These are phyloP conservation scores for Gentiana dahurica DNA, from an alignment of 257 asterid genomes.

Conservation along the genomic window DNA sequence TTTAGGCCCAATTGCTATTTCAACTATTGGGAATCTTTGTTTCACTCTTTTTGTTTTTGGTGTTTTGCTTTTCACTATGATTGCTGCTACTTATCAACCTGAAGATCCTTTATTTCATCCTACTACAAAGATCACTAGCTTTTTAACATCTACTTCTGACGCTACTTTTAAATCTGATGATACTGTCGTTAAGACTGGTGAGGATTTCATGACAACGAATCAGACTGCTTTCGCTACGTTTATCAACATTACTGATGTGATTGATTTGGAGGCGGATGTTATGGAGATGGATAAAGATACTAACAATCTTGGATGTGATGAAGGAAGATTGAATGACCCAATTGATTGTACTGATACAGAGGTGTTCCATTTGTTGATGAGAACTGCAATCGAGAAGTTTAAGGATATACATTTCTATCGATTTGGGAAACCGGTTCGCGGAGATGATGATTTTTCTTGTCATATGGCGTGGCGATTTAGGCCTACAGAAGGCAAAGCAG, in stretches of 20 bases:
- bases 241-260: constrained; percentile 78
- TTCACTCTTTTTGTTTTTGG: constrained; percentile 48
- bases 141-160: constrained; percentile 60
- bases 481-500: constrained; percentile 60
- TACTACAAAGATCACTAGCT: constrained; percentile 62
- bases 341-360: constrained; percentile 68
- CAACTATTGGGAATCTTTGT: constrained; percentile 47
- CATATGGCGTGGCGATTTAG: constrained; percentile 95
- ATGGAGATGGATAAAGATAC: not conserved
- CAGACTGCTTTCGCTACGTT: constrained; percentile 65
- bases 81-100: constrained; percentile 49
- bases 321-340: constrained; percentile 39
- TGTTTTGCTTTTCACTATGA: constrained; percentile 49
- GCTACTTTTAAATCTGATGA: constrained; percentile 75
- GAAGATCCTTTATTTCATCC: constrained; percentile 65
- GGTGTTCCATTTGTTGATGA: constrained; percentile 73
- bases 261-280: constrained; percentile 14
- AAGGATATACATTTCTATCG: constrained; percentile 56
- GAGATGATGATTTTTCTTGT: constrained; percentile 53
- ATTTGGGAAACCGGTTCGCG: constrained; percentile 75
- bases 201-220: constrained; percentile 70
- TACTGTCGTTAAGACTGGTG: constrained; percentile 78
- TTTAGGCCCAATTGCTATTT: constrained; percentile 60
- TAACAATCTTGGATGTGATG: constrained; percentile 16
- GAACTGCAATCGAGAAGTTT: constrained; percentile 54